Base-by-base conservation (phyloP, 2,329 filamentous ascomycete species). In the Penicillium sclerotiorum region DNA sequence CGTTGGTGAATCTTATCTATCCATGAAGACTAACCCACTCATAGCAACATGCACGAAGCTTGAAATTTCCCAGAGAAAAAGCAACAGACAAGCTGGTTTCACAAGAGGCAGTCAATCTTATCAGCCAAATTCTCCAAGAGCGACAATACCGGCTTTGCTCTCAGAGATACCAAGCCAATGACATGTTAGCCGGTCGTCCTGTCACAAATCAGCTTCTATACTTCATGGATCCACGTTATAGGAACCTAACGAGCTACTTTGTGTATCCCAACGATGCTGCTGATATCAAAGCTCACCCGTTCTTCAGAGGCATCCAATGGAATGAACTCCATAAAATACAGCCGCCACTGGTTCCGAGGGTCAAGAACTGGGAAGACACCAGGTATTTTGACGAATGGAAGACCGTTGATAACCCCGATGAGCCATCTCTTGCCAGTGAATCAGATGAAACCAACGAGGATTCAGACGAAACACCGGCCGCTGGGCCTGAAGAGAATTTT, bases 201-300 rank as follows among this genome's bases (percentile, higher is more conserved):
- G 52, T 59, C 7, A 59, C 66, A 5, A 64, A 60, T 8, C 60
- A 68, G 17, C 59, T 69, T n/a, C 49, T 73, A 7, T 62, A 62
- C 37, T 63, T 55, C 25, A 68, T 61, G 56, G 63, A 59, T 50
- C 52, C 52, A 50, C 67, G 41, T 55, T 73, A 60, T 65, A 63
- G 62, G 53, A 71, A 75, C 58, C 71, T 77, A 52, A 71, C 71
- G 48, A 75, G 79, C 23, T 77, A 84, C 25, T 87, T 88, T 47
- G 92, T 97, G 4, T 93, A 90, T 62, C 78, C 88, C 0, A 82
- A 94, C 53, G 92, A 95, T 63, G 92, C 89, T 1, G 84, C 89
- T 56, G 91, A 96, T 47, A 95, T 97, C 76, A 96, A 95, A 68
- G 73, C 80, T 3, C 94, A 97, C 71, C 82, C 84, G 9, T 97